Percentiles rank a stretch among this genome's conserved stretches.
phyloP scores from a whole-genome alignment of 139 green algal genomes.

The Eudorina sp. region DNA sequence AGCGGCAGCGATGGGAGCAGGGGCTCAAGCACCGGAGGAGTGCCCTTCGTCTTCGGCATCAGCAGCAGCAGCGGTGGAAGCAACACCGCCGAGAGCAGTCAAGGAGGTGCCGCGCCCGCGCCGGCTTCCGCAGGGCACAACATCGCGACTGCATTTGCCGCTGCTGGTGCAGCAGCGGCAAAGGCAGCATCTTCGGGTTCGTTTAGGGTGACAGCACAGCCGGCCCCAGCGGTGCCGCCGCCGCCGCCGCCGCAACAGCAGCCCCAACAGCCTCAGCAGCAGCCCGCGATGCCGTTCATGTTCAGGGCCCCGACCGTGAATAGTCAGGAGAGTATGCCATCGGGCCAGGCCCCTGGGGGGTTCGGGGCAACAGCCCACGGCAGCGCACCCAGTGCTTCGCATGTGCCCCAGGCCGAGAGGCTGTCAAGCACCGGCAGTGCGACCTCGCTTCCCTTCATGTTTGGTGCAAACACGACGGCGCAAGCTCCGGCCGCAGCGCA shows the following conservation, averaged over 20 bases:
- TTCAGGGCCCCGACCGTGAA: background rate
- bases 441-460: background rate
- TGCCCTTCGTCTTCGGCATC: constrained; percentile 28
- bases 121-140: background rate
- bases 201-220: too few relatives aligned
- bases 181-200: too few relatives aligned
- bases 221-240: background rate
- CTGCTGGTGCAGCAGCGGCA: too few relatives aligned
- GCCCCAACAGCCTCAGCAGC: background rate
- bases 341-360: too few relatives aligned
- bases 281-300: background rate
- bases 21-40: background rate
- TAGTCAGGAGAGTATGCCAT: too few relatives aligned
- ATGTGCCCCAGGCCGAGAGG: too few relatives aligned
- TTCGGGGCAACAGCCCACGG: too few relatives aligned
- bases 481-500: background rate
- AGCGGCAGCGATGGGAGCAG: background rate
- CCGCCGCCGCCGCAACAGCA: background rate
- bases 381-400: background rate
- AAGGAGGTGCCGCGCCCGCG: background rate
- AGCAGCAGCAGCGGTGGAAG: background rate
- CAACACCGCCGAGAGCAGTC: background rate
- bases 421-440: background rate
- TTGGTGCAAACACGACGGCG: background rate
- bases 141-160: background rate